Percentiles rank a stretch among this genome's conserved stretches.
These are phyloP conservation scores for Linnemannia elongata DNA, from an alignment of 192 early-diverging fungal species.

Conservation along the genomic window DNA sequence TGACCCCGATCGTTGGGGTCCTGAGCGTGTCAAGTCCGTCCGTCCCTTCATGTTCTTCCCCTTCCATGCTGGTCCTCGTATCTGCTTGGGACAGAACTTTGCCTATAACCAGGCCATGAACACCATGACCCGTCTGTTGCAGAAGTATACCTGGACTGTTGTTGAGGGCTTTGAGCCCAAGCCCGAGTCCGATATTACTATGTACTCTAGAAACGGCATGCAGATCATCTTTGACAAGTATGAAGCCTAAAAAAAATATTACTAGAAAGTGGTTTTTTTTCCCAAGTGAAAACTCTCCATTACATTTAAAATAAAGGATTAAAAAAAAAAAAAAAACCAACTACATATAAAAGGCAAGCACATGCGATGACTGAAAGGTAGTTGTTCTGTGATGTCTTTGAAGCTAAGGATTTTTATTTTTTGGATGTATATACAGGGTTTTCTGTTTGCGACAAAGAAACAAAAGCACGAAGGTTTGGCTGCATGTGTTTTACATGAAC, in stretches of 20 bases:
- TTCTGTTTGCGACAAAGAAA: background rate
- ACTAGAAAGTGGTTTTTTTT: background rate
- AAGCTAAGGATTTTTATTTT: background rate
- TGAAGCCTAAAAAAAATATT: constrained; percentile 12
- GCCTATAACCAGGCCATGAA: constrained; percentile 58
- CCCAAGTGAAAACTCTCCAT: background rate
- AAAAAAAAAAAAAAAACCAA: background rate
- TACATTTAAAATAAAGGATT: background rate
- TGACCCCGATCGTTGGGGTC: constrained; percentile 66
- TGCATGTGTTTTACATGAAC: constrained; percentile 55
- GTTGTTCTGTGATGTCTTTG: background rate
- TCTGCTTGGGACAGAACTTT: constrained; percentile 57
- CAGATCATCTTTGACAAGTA: constrained; percentile 51
- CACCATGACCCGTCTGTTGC: constrained; percentile 47
- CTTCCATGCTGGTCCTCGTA: constrained; percentile 60
- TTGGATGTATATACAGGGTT: background rate
- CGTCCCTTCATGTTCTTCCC: constrained; percentile 65
- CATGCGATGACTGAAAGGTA: background rate
- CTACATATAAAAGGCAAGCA: too few species aligned
- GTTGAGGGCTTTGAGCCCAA: constrained; percentile 49
- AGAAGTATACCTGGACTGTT: constrained; percentile 47
- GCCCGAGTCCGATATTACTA: constrained; percentile 54
- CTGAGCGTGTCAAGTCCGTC: constrained; percentile 47
- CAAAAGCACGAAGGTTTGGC: background rate
- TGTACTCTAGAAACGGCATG: constrained; percentile 56